Percentiles rank a stretch among this genome's conserved stretches.
Evolutionary conservation across 371 early-diverging fungal species (phyloP).

Genomic region (Batrachochytrium dendrobatidis): DNA sequence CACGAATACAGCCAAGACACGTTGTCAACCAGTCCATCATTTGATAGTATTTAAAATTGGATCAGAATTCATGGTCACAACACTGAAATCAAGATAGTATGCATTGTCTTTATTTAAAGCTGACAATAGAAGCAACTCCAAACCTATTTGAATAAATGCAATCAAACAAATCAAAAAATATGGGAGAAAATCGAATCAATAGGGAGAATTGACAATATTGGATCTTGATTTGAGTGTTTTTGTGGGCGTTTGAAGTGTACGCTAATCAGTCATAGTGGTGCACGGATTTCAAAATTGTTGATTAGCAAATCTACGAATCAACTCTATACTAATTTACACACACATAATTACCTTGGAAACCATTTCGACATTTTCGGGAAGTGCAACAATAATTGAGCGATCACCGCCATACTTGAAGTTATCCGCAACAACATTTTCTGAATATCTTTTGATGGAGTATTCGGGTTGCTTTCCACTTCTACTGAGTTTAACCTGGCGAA

Average conservation of each 20-base stretch:
- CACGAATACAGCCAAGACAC: no score
- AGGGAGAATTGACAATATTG: conserved; percentile 36
- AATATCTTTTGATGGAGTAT: conserved; percentile 81
- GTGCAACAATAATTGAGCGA: conserved; percentile 36
- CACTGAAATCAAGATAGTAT: no score
- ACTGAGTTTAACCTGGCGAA: conserved; percentile 72
- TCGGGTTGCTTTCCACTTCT: conserved; percentile 62
- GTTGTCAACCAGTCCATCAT: no score
- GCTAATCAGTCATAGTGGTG: no score
- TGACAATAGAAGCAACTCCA: no score
- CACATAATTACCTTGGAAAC: conserved; percentile 17
- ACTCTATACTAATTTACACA: neutral
- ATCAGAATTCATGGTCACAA: no score
- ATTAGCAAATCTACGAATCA: neutral
- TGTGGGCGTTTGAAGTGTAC: conserved; percentile 32
- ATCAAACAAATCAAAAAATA: no score
- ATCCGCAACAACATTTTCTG: conserved; percentile 77
- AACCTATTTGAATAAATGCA: no score
- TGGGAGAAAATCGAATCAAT: no score
- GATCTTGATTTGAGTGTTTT: conserved; percentile 39
- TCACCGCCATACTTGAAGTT: conserved; percentile 61
- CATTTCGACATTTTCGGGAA: conserved; percentile 54
- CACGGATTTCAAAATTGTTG: neutral
- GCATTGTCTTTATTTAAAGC: no score
- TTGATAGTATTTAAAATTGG: no score